Conservation (phyloP, 148 eudicot species). For the Amaranthus cruentus region DNA sequence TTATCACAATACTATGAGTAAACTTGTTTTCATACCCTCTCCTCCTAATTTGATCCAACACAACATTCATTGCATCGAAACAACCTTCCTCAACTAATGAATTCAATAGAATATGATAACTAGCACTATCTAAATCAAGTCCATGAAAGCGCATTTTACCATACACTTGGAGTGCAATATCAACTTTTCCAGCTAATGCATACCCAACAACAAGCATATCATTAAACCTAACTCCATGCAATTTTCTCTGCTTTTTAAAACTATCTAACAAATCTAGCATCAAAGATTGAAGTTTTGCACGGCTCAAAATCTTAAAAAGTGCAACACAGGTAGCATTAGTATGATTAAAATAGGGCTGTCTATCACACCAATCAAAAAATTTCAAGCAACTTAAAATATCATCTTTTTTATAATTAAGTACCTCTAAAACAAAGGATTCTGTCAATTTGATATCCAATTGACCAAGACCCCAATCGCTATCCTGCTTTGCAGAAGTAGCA, state of each 20-base stretch:
- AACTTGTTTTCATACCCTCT: conserved; percentile 42
- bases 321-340: conserved; percentile 49
- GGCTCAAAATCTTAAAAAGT: conserved; percentile 56
- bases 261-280: conserved; percentile 50
- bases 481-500: conserved; percentile 6
- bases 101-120: conserved; percentile 69
- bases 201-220: conserved; percentile 76
- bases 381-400: conserved; percentile 62
- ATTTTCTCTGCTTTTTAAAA: conserved; percentile 20
- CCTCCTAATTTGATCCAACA: conserved; percentile 46
- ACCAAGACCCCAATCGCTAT: conserved; percentile 31
- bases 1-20: conserved; percentile 52
- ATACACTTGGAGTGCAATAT: conserved; percentile 62
- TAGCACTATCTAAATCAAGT: conserved; percentile 43
- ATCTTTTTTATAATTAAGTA: conserved; percentile 33
- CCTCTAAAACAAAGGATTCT: conserved; percentile 43
- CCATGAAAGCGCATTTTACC: conserved; percentile 80
- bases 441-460: conserved; percentile 33
- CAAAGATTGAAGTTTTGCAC: conserved; percentile 41
- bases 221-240: conserved; percentile 32
- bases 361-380: conserved; percentile 89
- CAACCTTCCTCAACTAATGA: conserved; percentile 51
- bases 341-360: conserved; percentile 55
- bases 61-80: conserved; percentile 45
- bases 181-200: conserved; percentile 69